Base-by-base conservation (phyloP, 2,329 filamentous ascomycete species). In the Geosmithia morbida region DNA sequence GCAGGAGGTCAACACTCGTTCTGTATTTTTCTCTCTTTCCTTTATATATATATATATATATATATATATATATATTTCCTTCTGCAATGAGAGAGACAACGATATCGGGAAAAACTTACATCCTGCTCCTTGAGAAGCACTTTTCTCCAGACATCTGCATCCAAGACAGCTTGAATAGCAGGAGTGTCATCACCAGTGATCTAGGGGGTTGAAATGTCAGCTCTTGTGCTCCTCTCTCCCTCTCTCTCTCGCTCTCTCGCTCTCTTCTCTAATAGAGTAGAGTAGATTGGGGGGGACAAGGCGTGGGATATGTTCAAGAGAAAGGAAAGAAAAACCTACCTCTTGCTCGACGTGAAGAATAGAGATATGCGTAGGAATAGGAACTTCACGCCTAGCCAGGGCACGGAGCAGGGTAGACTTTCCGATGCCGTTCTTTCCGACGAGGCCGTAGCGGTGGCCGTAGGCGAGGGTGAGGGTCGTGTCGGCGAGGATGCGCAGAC, bases 321-420 rank as follows among this genome's bases (percentile, higher is more conserved):
- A 11, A 18, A 41, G n/a, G 19, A n/a, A 20, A 2, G 8, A 26
- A 41, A 22, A n/a, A 57, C 67, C 58, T 66, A 87, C 85, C 73
- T 98, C 92, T 74, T 98, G 92, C 64, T 97, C 92, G 46, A 98
- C 92, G 71, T 98, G 92, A 17, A 98, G 78, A 76, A 98, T 98
- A 11, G 92, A 96, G 54, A 98, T 98, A 57, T 98, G 90, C 1
- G 87, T 94, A 11, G 92, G 92, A 66, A 98, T 92, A 4, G 89
- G 78, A 50, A 98, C 77, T 61, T 98, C 92, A 83, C 92, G 81
- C 59, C 87, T 81, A 58, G 89, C 94, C 54, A 98, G 72, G 16
- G 92, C 92, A 55, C 92, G 79, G 51, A 98, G 75, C 53, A 98
- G 71, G n/a, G 92, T 98, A 61, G 87, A 87, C 76, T 92, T 90